phyloP scores from a whole-genome alignment of 2,329 filamentous ascomycete genomes.

The Fusarium sp. region DNA sequence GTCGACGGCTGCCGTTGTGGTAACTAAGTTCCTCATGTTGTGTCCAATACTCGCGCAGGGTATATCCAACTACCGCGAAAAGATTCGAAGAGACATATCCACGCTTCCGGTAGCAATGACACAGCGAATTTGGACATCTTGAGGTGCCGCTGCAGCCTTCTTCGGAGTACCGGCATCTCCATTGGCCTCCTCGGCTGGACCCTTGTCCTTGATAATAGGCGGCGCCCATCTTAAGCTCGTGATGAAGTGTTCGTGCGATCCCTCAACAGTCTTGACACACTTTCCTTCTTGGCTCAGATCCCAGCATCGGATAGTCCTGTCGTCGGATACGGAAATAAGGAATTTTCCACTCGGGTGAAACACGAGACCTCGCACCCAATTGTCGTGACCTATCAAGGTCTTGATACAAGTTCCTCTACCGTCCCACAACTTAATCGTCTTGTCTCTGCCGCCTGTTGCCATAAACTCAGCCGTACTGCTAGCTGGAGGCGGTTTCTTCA shows the following conservation, averaged over 20 bases:
- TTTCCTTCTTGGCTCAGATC: conserved; percentile 91
- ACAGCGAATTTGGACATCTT: conserved; percentile 78
- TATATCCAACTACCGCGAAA: conserved; percentile 63
- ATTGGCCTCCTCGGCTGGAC: conserved; percentile 29
- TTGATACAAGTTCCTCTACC: conserved; percentile 85
- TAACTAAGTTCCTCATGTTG: conserved; percentile 9
- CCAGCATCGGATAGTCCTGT: conserved; percentile 95
- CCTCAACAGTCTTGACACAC: conserved; percentile 83
- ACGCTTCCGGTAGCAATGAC: conserved; percentile 90
- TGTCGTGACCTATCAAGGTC: conserved; percentile 88
- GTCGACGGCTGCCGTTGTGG: background rate
- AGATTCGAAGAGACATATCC: conserved; percentile 71
- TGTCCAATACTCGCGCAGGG: conserved; percentile 29
- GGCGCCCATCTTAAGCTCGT: conserved; percentile 91
- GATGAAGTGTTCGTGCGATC: conserved; percentile 86
- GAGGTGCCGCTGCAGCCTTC: conserved; percentile 32
- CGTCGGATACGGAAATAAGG: conserved; percentile 85
- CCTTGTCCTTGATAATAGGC: conserved; percentile 42
- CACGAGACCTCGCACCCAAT: conserved; percentile 88
- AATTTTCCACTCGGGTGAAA: conserved; percentile 96
- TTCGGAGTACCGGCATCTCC: conserved; percentile 43
- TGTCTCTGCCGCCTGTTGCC: conserved; percentile 90
- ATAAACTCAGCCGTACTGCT: conserved; percentile 87
- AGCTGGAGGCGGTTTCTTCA: conserved; percentile 83
- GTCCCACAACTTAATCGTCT: conserved; percentile 92